Evolutionary conservation across 257 asterid species (phyloP), one percentile per base, ranked within the genome.

Genomic region (Solanum ahanhuiri): DNA sequence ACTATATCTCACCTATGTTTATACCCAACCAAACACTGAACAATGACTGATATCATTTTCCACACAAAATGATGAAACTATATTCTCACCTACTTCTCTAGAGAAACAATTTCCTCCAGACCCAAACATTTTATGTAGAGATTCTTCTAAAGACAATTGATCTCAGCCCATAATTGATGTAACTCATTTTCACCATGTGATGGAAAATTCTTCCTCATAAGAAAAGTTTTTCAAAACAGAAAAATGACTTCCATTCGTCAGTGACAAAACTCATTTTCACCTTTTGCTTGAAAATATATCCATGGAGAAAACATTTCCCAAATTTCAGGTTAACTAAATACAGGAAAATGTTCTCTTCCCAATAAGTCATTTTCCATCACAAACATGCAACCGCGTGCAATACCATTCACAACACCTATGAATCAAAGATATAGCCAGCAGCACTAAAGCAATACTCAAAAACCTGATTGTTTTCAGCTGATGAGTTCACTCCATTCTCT

Each of bases 401-500:
- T 75, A 11, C 12, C 34, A 2, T 12, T 39, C 82, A 75, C 82
- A 75, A 39, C 34, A 75, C 17, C 28, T 45, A 30, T 17, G 41
- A 81, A 81, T 11, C 71, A 51, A 39, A 64, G 37, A 64, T 39
- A 54, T 31, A 43, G 34, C n/a, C 60, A n/a, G 69, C 57, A 86
- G 83, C 64, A 77, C 39, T 25, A 77, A 85, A 8, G 54, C 57
- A 85, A 75, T 48, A 43, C n/a, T 54, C 70, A 45, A 70, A 71
- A 85, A 85, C 87, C 87, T 85, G 83, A 33, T 71, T 85, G n/a
- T 33, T 77, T 71, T 71, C 87, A 85, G 87, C 87, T 71, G 83
- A 85, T 33, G 87, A 71, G 81, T 71, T 90, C 22, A 90, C 92
- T 73, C 90, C 95, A 81, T 89, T 92, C 75, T 92, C 96, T 86